Evolutionary conservation across 306 rosid genomes (phyloP).

Genomic region (Adenanthera pavonina): DNA sequence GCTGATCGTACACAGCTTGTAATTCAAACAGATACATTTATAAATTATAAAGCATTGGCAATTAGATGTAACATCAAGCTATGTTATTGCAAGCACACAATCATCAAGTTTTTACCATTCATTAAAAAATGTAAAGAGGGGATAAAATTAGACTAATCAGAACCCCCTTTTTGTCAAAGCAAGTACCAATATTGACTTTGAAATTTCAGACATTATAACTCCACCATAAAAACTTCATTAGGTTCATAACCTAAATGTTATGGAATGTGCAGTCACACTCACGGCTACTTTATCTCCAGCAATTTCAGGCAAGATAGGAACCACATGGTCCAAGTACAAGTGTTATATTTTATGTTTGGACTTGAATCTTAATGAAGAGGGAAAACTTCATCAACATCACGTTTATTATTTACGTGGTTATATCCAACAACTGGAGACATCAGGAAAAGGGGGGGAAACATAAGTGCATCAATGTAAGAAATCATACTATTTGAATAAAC

Average conservation of each 20-base stretch:
- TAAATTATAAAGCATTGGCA: not conserved
- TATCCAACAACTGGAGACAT: not conserved
- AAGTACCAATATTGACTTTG: not conserved
- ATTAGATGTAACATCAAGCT: no score
- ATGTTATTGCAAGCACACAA: not conserved
- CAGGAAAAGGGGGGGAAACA: not conserved
- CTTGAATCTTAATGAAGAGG: not conserved
- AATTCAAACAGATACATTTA: constrained; percentile 2
- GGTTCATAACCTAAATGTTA: not conserved
- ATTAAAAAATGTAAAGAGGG: not conserved
- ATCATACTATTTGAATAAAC: not conserved
- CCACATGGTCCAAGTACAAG: not conserved
- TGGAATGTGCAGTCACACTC: not conserved
- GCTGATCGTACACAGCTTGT: not conserved
- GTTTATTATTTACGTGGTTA: not conserved
- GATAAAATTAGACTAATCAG: not conserved
- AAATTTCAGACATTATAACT: not conserved
- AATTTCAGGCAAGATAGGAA: not conserved
- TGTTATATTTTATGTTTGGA: not conserved
- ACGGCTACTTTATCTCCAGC: not conserved
- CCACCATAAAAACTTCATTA: not conserved
- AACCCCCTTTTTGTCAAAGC: not conserved
- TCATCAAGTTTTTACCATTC: not conserved
- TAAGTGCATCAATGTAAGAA: not conserved
- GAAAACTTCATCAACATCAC: not conserved